Conservation (phyloP, 2,329 filamentous ascomycete species). For the Fusarium sp. region DNA sequence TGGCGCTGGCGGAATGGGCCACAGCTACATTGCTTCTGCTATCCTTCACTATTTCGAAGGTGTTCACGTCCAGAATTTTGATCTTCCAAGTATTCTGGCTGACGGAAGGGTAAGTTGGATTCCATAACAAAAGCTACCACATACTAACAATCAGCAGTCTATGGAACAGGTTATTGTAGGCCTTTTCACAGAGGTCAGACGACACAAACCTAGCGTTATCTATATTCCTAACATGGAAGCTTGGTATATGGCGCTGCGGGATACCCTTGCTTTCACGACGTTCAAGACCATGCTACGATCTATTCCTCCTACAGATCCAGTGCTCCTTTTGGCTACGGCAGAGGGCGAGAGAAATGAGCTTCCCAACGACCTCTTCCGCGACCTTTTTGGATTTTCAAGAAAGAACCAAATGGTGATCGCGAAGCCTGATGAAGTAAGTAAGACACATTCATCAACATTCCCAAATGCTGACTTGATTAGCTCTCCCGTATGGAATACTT, state of each 20-base stretch:
- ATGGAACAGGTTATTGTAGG: slow-evolving; percentile 91
- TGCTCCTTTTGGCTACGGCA: slow-evolving; percentile 87
- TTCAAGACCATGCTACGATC: slow-evolving; percentile 86
- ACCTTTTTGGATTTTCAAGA: slow-evolving; percentile 87
- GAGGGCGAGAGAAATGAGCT: slow-evolving; percentile 76
- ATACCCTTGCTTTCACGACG: slow-evolving; percentile 79
- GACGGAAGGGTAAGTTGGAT: slow-evolving; percentile 76
- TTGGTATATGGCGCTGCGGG: slow-evolving; percentile 78
- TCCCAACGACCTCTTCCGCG: slow-evolving; percentile 73
- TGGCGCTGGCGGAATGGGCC: slow-evolving; percentile 91
- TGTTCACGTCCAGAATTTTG: slow-evolving; percentile 94
- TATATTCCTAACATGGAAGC: slow-evolving; percentile 91
- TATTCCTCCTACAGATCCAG: slow-evolving; percentile 89
- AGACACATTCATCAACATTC: background rate
- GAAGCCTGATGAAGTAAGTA: slow-evolving; percentile 72
- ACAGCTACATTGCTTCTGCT: slow-evolving; percentile 87
- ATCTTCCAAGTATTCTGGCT: slow-evolving; percentile 86
- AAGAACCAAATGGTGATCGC: slow-evolving; percentile 80
- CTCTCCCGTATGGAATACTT: slow-evolving; percentile 84
- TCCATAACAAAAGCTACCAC: no score
- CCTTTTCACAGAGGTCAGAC: slow-evolving; percentile 90
- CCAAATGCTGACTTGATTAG: slow-evolving; percentile 51
- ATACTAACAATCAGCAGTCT: slow-evolving; percentile 61
- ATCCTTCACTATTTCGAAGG: slow-evolving; percentile 93
- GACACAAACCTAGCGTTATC: slow-evolving; percentile 95